A percentile compares a stretch with the other conserved stretches of the same genome.
phyloP scores from a whole-genome alignment of 208 protist species.

The Acanthamoeba quina region DNA sequence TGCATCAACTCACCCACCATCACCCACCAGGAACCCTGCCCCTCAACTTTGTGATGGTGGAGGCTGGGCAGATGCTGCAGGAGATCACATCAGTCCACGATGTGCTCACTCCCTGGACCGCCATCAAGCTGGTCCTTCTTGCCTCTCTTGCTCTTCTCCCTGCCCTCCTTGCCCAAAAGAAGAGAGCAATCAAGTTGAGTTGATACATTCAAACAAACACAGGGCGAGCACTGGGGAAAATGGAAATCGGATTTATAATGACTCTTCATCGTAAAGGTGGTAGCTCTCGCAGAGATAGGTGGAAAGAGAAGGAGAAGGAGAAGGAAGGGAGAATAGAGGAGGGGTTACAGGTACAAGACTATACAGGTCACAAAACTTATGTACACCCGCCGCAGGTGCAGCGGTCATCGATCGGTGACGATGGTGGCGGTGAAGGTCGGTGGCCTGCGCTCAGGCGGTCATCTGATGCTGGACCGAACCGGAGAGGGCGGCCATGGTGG shows the following conservation, averaged over 20 bases:
- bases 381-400: constrained; percentile 13
- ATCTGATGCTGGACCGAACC: constrained; percentile 33
- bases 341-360: background rate
- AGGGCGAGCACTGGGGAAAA: background rate
- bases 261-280: constrained; percentile 5
- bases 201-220: background rate
- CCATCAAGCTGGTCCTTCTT: background rate
- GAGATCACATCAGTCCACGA: constrained; percentile 32
- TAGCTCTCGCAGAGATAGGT: background rate
- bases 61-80: constrained; percentile 35
- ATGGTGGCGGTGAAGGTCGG: background rate
- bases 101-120: constrained; percentile 21
- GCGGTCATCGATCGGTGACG: background rate
- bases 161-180: background rate
- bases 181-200: background rate
- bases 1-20: background rate
- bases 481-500: constrained; percentile 33
- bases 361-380: constrained; percentile 44
- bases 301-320: background rate
- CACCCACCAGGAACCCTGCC: constrained; percentile 12
- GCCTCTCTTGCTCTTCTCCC: constrained; percentile 1
- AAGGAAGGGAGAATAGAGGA: background rate
- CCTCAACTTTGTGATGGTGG: constrained; percentile 58
- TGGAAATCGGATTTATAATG: background rate
- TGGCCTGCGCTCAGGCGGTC: background rate